Conservation (phyloP, 441 rosid species). For the Arabidopsis hybrid region DNA sequence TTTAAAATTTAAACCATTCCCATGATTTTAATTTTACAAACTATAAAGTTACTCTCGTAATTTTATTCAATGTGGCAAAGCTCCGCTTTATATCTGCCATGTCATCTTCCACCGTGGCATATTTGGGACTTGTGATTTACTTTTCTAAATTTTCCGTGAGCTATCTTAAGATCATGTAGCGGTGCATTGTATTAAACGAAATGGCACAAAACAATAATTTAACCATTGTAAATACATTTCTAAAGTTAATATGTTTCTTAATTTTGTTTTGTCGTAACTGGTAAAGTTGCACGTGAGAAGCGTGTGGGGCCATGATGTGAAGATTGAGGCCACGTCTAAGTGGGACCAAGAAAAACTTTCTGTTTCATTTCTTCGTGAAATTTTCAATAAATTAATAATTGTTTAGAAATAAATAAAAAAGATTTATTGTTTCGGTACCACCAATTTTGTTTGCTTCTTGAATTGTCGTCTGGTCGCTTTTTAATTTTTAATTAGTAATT, state of each 20-base stretch:
- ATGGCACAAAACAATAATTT: background rate
- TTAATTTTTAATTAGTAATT: background rate
- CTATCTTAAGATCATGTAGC: background rate
- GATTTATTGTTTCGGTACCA: conserved; percentile 42
- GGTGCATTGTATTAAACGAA: background rate
- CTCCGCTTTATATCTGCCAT: background rate
- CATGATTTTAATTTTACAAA: background rate
- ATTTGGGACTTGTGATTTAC: background rate
- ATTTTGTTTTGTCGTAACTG: too few species aligned
- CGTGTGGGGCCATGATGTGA: conserved; percentile 40
- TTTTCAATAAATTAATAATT: background rate
- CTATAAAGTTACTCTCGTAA: background rate
- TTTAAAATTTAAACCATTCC: background rate
- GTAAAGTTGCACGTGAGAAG: conserved; percentile 40
- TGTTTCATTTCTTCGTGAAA: conserved; percentile 36
- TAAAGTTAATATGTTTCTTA: too few species aligned
- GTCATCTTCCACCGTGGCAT: conserved; percentile 17
- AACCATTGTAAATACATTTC: too few species aligned
- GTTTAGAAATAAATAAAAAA: background rate
- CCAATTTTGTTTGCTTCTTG: conserved; percentile 43
- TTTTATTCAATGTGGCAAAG: background rate
- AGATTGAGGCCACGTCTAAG: conserved; percentile 37
- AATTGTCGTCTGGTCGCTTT: conserved; percentile 41
- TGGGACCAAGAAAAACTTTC: conserved; percentile 42
- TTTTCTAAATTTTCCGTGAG: background rate